These are phyloP conservation scores for Alectoria sarmentosa DNA, from an alignment of 495 filamentous ascomycete species.

Conservation along the genomic window DNA sequence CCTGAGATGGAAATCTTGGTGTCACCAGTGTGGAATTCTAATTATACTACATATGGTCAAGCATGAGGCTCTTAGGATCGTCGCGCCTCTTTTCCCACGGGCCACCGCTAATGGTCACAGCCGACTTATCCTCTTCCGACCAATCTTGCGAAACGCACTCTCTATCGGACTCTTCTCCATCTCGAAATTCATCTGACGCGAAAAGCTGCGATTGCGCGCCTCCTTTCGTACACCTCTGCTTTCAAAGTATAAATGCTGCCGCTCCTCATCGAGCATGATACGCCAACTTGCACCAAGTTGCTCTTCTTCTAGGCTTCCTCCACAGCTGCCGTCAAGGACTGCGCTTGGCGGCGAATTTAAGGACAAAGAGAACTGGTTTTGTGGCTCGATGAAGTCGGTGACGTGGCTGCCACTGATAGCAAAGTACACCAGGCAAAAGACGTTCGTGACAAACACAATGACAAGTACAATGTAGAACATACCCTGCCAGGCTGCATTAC, in stretches of 20 bases:
- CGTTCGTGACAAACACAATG: constrained; percentile 55
- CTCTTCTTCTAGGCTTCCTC: constrained; percentile 47
- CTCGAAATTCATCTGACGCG: constrained; percentile 5
- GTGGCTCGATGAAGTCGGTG: constrained; percentile 69
- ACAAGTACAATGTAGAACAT: constrained; percentile 58
- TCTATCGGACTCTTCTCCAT: constrained; percentile 10
- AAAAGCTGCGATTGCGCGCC: constrained; percentile 1
- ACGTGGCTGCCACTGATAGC: constrained; percentile 48
- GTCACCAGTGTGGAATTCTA: background rate
- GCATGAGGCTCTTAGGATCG: background rate
- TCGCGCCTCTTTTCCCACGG: background rate
- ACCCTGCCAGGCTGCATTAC: constrained; percentile 47
- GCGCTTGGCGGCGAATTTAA: constrained; percentile 57
- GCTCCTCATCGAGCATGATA: constrained; percentile 33
- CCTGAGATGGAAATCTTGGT: background rate
- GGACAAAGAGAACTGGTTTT: constrained; percentile 62
- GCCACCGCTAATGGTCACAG: constrained; percentile 2
- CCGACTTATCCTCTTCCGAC: constrained; percentile 11
- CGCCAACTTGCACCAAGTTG: constrained; percentile 55
- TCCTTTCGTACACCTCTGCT: constrained; percentile 8
- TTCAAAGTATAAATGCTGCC: constrained; percentile 22
- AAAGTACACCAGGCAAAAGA: constrained; percentile 51
- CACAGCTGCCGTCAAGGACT: constrained; percentile 54
- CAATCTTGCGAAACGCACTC: constrained; percentile 7
- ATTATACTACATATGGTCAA: background rate